Base-by-base conservation (phyloP, 1,139 yeast species). In the Hyphopichia wangnamkhiaoensis region DNA sequence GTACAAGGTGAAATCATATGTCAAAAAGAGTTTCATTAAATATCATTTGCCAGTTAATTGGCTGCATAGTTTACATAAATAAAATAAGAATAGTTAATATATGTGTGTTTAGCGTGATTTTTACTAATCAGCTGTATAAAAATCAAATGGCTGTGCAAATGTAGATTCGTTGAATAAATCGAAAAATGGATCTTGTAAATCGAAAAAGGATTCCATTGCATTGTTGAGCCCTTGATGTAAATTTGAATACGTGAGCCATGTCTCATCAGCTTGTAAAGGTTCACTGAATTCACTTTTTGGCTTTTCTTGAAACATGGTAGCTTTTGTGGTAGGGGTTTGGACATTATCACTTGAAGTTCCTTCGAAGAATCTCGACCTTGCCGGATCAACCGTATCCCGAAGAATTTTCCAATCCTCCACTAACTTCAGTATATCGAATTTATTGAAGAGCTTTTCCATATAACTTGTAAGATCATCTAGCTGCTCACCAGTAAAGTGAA, bases 1-100 rank as follows among this genome's bases (percentile, higher is more conserved):
- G 30, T 40, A 6, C 49, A 46, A 39, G 57, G 53, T 30, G 58
- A 55, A 37, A 46, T 57, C 19, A 39, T 46, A 14, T 56, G 53
- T 33, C 38, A 38, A 18, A 47, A 45, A 23, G 34, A 35, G 28
- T 15, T 33, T 6, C 24, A 20, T 23, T n/a, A 16, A 23, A 19
- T 20, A n/a, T 30, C 13, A 23, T 23, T 30, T 16, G 19, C 30
- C 13, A 35, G 21, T 13, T 17, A 17, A n/a, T 34, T 17, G n/a
- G n/a, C n/a, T n/a, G n/a, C n/a, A n/a, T n/a, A n/a, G n/a, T n/a
- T n/a, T n/a, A n/a, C n/a, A n/a, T n/a, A n/a, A n/a, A n/a, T n/a
- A n/a, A n/a, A n/a, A n/a, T n/a, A n/a, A n/a, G n/a, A n/a, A n/a
- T n/a, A n/a, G n/a, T n/a, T n/a, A n/a, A n/a, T n/a, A n/a, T n/a